Evolutionary conservation across 352 stramenopile genomes (phyloP).

Genomic region (Phytopythium aichiense): DNA sequence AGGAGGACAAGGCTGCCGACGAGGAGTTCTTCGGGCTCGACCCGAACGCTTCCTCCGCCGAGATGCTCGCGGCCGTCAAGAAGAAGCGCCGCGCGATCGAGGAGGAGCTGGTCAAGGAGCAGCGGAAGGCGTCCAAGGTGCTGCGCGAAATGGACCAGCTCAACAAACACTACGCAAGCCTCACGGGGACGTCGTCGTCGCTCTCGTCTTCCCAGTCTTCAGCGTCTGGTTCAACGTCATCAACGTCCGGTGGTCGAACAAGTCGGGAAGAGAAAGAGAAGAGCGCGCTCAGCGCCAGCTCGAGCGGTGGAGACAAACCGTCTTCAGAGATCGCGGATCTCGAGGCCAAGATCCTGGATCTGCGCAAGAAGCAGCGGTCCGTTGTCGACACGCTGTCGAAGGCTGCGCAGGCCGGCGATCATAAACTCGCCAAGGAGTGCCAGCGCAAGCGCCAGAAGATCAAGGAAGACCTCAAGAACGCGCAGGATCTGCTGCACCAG

Average conservation of each 20-base stretch:
- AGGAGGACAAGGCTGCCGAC: slow-evolving; percentile 60
- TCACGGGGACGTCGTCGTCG: slow-evolving; percentile 32
- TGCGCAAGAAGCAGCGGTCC: slow-evolving; percentile 74
- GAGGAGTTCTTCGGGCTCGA: slow-evolving; percentile 81
- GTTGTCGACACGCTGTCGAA: slow-evolving; percentile 73
- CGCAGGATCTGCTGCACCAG: slow-evolving; percentile 59
- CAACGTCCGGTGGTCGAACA: slow-evolving; percentile 5
- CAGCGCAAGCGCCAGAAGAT: slow-evolving; percentile 68
- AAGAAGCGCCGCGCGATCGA: slow-evolving; percentile 75
- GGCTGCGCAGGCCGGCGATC: slow-evolving; percentile 61
- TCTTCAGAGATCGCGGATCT: slow-evolving; percentile 52
- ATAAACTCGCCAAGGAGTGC: slow-evolving; percentile 72
- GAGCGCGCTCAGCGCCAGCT: slow-evolving; percentile 17
- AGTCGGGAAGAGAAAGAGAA: slow-evolving; percentile 17
- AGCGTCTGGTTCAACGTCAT: slow-evolving; percentile 14
- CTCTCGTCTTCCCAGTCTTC: slow-evolving; percentile 39
- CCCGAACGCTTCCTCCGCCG: slow-evolving; percentile 40
- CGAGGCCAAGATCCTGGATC: slow-evolving; percentile 67
- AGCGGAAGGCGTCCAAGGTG: slow-evolving; percentile 66
- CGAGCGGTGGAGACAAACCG: slow-evolving; percentile 19
- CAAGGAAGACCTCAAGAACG: slow-evolving; percentile 71
- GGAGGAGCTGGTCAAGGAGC: slow-evolving; percentile 76
- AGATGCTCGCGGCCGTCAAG: slow-evolving; percentile 54
- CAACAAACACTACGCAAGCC: slow-evolving; percentile 59
- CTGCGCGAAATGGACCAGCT: slow-evolving; percentile 85